Evolutionary conservation across 139 green algal species (phyloP), one percentile per base, ranked within the genome.

Genomic region (Asterochloris erici): DNA sequence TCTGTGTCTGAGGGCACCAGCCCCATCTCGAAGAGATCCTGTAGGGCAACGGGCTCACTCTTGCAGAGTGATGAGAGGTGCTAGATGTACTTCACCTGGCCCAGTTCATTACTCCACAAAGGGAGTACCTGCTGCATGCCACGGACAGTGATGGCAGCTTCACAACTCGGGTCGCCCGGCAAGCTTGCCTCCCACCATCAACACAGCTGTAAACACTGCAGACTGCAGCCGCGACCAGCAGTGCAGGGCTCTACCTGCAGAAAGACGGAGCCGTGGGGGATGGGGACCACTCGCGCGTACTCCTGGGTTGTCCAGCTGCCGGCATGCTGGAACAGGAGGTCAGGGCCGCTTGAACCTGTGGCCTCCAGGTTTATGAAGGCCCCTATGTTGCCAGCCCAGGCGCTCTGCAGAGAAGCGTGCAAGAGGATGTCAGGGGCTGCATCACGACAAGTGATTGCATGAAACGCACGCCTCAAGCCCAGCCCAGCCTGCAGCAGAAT

Each of bases 351-450:
- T 17, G 79, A 81, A 0, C 92, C 92, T n/a, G 91, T 95, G 73
- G 88, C 86, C 83, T 95, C 92, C 28, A 95, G 83, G 75, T 95
- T 95, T 27, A 95, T 89, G 83, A 95, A 95, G 16, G 90, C 91
- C 17, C 91, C 90, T 14, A 94, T 70, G 14, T 78, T 17, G 64
- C 24, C 14, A 29, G 83, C 79, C 82, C 74, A 88, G 26, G 61
- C 63, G 82, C 61, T 66, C 38, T 54, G 38, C 38, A 54, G 38
- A 54, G 38, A 2, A 54, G 38, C 38, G 10, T 74, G 38, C 38
- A 54, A 54, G 4, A 54, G 38, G 38, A 54, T 6, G 6, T 54
- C 6, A 54, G 38, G 38, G 38, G 38, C 38, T 54, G 38, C 38
- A 10, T 6, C 6, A 6, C 4, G 38, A 54, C 2, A 54, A 54